phyloP scores from a whole-genome alignment of 2,329 filamentous ascomycete genomes.

The Fusarium udum region DNA sequence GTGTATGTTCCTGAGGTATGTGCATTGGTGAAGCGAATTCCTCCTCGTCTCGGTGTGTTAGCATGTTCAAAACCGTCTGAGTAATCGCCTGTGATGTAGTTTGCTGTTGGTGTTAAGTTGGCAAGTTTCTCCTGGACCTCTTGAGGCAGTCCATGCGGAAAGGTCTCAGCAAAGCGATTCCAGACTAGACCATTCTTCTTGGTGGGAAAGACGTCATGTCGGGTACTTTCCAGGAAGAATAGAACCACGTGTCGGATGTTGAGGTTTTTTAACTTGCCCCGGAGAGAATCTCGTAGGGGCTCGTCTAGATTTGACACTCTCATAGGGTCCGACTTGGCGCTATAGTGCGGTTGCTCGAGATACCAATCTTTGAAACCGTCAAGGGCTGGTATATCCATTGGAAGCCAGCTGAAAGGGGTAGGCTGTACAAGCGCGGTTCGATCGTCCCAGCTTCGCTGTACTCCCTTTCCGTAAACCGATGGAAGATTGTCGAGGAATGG shows the following conservation, averaged over 20 bases:
- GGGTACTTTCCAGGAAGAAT: slow-evolving; percentile 56
- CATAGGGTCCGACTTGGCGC: slow-evolving; percentile 49
- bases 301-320: slow-evolving; percentile 51
- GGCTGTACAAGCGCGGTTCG: slow-evolving; percentile 40
- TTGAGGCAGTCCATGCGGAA: slow-evolving; percentile 44
- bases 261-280: slow-evolving; percentile 39
- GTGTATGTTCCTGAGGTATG: slow-evolving; percentile 55
- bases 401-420: slow-evolving; percentile 38
- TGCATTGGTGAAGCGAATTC: slow-evolving; percentile 52
- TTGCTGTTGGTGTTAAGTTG: slow-evolving; percentile 45
- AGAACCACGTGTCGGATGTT: slow-evolving; percentile 55
- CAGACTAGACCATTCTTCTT: slow-evolving; percentile 52
- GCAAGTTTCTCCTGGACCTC: slow-evolving; percentile 41
- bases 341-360: slow-evolving; percentile 45
- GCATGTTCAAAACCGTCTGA: slow-evolving; percentile 45
- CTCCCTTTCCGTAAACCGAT: slow-evolving; percentile 33
- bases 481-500: slow-evolving; percentile 39
- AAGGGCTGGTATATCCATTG: slow-evolving; percentile 22
- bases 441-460: slow-evolving; percentile 41
- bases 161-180: slow-evolving; percentile 45
- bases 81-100: slow-evolving; percentile 48
- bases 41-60: slow-evolving; percentile 43
- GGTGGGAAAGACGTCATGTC: slow-evolving; percentile 56
- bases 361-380: slow-evolving; percentile 45
- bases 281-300: slow-evolving; percentile 40